A percentile compares a stretch with the other conserved stretches of the same genome.
Evolutionary conservation across 306 rosid species (phyloP).

Genomic region (Oxytropis ochrocephala): DNA sequence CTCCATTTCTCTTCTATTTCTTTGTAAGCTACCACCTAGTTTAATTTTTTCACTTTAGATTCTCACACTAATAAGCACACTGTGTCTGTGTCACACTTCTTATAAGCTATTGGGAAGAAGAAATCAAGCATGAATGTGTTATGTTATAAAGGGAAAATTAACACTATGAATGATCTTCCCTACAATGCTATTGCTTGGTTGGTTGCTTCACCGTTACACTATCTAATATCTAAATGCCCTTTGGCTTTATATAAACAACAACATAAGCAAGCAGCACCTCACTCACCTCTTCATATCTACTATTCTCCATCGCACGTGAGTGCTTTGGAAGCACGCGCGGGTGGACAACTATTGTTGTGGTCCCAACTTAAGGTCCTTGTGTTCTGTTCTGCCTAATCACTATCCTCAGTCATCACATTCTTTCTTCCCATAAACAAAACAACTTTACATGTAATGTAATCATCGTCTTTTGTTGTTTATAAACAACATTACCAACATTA

Average conservation of each 20-base stretch:
- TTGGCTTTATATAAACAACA: constrained; percentile 1
- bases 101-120: not conserved
- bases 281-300: too few species aligned
- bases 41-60: too few species aligned
- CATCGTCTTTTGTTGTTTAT: not conserved
- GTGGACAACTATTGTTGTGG: constrained; percentile 7
- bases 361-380: constrained; percentile 14
- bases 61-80: not conserved
- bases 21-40: not conserved
- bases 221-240: not conserved
- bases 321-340: not conserved
- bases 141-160: not conserved
- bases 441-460: constrained; percentile 13
- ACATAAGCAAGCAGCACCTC: not conserved
- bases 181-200: not conserved
- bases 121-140: not conserved
- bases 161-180: not conserved
- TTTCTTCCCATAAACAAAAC: not conserved
- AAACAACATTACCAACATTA: not conserved
- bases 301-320: not conserved
- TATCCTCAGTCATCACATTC: constrained; percentile 11
- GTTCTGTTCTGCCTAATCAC: constrained; percentile 24
- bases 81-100: not conserved
- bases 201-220: not conserved
- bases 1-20: constrained; percentile 42